Percentiles rank a stretch among this genome's conserved stretches.
phyloP scores from a whole-genome alignment of 768 basidiomycete species.

The Candolleomyces eurysporus region DNA sequence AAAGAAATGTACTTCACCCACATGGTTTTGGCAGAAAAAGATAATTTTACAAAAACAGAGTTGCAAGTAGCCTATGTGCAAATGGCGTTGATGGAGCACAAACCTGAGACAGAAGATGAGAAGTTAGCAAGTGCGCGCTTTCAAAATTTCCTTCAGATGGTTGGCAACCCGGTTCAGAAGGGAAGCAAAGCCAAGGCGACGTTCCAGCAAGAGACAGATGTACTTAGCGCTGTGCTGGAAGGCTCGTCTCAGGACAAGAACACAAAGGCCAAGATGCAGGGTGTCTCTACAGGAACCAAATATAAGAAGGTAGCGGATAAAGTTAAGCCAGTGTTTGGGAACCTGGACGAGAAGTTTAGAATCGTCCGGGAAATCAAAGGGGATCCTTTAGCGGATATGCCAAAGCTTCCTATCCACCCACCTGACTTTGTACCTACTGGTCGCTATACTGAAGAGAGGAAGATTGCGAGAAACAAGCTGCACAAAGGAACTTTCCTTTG shows the following conservation, averaged over 20 bases:
- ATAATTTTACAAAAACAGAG: neutral
- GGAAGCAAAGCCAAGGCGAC: neutral
- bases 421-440: constrained; percentile 19
- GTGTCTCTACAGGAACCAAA: constrained; percentile 15
- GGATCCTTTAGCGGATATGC: constrained; percentile 22
- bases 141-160: neutral
- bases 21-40: neutral
- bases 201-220: too few species aligned
- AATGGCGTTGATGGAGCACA: neutral
- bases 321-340: constrained; percentile 20
- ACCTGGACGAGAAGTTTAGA: constrained; percentile 21
- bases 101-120: neutral
- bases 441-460: constrained; percentile 22
- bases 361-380: constrained; percentile 24
- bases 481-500: constrained; percentile 18
- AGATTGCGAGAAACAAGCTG: constrained; percentile 15
- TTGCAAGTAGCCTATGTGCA: neutral
- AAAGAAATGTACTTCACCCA: neutral
- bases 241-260: neutral
- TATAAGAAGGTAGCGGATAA: constrained; percentile 30
- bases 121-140: too few species aligned
- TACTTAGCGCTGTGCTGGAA: neutral
- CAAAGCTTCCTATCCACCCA: constrained; percentile 16
- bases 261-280: neutral
- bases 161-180: neutral